Percentiles rank a stretch among this genome's conserved stretches.
These are phyloP conservation scores for Claviceps humidiphila DNA, from an alignment of 2,329 filamentous ascomycete genomes.

Conservation along the genomic window DNA sequence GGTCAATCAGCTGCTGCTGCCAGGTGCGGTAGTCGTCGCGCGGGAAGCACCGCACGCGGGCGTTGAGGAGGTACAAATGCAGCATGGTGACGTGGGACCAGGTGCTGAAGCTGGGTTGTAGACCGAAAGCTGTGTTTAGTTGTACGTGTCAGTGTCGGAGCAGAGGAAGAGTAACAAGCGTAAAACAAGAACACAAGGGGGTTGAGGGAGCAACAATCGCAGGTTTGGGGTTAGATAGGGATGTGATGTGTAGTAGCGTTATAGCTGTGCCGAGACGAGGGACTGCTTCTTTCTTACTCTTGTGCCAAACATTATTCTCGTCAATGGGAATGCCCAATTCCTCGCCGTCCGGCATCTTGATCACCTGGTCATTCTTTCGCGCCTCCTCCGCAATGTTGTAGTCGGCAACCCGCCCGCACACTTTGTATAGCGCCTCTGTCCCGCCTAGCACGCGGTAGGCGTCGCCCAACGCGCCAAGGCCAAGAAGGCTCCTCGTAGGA, in stretches of 20 bases:
- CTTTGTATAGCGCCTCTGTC: conserved; percentile 66
- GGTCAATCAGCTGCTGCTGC: conserved; percentile 84
- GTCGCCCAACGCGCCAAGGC: conserved; percentile 22
- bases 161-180: background rate
- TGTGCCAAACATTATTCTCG: conserved; percentile 50
- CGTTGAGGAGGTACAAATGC: conserved; percentile 85
- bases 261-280: background rate
- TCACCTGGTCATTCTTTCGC: conserved; percentile 52
- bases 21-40: conserved; percentile 56
- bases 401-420: conserved; percentile 57
- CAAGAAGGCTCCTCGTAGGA: conserved; percentile 18
- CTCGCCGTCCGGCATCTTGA: conserved; percentile 63
- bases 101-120: conserved; percentile 80
- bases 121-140: conserved; percentile 48
- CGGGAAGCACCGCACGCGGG: conserved; percentile 69
- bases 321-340: conserved; percentile 50
- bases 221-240: conserved; percentile 3
- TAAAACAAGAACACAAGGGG: background rate
- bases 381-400: conserved; percentile 62
- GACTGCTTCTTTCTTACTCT: conserved; percentile 36
- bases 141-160: background rate
- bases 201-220: background rate
- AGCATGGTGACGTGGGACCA: conserved; percentile 96
- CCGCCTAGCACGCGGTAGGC: conserved; percentile 66
- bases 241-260: too few relatives aligned